phyloP scores from a whole-genome alignment of 768 basidiomycete genomes.

The Pleurotus tuber-regium region DNA sequence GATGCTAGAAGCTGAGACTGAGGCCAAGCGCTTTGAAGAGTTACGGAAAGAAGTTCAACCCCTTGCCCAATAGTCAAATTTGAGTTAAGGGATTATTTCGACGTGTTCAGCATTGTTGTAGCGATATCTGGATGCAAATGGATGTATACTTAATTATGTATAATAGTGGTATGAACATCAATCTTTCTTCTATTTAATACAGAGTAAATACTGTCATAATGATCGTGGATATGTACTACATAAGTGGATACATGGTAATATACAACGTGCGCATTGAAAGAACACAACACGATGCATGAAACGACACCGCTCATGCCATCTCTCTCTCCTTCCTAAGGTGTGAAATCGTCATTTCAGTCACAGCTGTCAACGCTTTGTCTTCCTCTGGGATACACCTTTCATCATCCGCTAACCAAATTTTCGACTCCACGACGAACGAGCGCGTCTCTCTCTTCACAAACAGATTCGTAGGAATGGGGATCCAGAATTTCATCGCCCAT shows the following conservation, averaged over 20 bases:
- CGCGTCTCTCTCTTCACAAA: slow-evolving; percentile 47
- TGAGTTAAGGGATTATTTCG: slow-evolving; percentile 2
- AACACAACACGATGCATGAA: no score
- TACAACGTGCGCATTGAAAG: no score
- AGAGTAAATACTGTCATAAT: no score
- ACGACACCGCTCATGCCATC: slow-evolving; percentile 31
- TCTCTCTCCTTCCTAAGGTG: slow-evolving; percentile 40
- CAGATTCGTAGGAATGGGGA: slow-evolving; percentile 45
- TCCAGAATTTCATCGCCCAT: slow-evolving; percentile 38
- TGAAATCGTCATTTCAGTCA: slow-evolving; percentile 38
- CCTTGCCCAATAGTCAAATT: neutral
- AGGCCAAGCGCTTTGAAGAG: slow-evolving; percentile 52
- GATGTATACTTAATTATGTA: neutral
- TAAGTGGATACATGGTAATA: no score
- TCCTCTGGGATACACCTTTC: slow-evolving; percentile 17
- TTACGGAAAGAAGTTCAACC: slow-evolving; percentile 36
- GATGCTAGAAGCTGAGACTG: slow-evolving; percentile 58
- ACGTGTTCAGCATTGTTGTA: neutral
- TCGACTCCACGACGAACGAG: slow-evolving; percentile 35
- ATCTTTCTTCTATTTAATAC: neutral
- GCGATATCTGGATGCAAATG: neutral
- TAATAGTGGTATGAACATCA: neutral
- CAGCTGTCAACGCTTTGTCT: slow-evolving; percentile 19
- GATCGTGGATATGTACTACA: no score
- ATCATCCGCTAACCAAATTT: slow-evolving; percentile 34